Evolutionary conservation across 176 grass and related monocot species (phyloP), one percentile per base, ranked within the genome.

Genomic region (Ampelocalamus luodianensis): DNA sequence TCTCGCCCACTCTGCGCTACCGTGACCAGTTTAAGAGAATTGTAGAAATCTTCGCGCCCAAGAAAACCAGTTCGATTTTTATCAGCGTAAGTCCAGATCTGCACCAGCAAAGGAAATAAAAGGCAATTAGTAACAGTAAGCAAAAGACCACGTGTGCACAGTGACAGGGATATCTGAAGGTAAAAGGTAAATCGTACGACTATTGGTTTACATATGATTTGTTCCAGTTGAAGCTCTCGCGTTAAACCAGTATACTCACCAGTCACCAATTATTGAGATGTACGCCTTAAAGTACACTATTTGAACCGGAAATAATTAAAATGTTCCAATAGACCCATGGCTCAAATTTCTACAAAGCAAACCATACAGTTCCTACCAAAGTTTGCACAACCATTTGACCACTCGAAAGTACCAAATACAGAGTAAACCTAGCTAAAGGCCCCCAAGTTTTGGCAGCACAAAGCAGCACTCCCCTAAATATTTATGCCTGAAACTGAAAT

Each of bases 31-130:
- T 90, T 93, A 60, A 99, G 88, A 3, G 85, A 87, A 88, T 99
- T 96, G 84, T 86, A 92, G 64, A 99, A 99, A 65, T 99, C 96
- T 75, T 95, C 91, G 9, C 93, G 91, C 7, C 74, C 91, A 76
- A 99, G 96, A 70, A 93, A 99, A 75, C 96, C 91, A 71, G 91
- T 93, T 54, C 84, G 87, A 1, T 84, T 96, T 84, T 89, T 94
- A 87, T 99, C 97, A 84, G 97, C 91, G 54, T 92, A 88, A 1
- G 86, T 94, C 97, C 97, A 99, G 39, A 99, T 80, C 97, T 99
- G 88, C 64, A 85, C 8, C 14, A 71, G 26, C 32, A 81, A 69
- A 55, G 39, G 14, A 50, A 66, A 45, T 5, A 60, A 14, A n/a
- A 38, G 49, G 38, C 4, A 55, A 68, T 70, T 22, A 89, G 82